These are phyloP conservation scores for Voacanga thouarsii DNA, from an alignment of 257 asterid genomes.

Conservation along the genomic window DNA sequence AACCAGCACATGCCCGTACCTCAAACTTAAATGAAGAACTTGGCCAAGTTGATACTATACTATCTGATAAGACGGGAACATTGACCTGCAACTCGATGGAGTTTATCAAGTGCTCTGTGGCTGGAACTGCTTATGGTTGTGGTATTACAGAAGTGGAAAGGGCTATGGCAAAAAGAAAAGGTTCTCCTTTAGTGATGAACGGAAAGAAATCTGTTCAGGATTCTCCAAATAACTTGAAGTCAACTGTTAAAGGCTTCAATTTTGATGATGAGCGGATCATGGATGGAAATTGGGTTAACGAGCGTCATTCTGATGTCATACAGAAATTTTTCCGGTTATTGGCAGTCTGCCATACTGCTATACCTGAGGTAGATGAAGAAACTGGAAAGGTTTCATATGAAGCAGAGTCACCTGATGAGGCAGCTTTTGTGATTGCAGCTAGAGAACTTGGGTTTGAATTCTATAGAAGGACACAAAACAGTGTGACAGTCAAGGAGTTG, in stretches of 20 bases:
- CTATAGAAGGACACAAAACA: slow-evolving; percentile 67
- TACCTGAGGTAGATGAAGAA: slow-evolving; percentile 75
- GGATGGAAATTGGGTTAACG: slow-evolving; percentile 68
- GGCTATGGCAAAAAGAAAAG: slow-evolving; percentile 77
- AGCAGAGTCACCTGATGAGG: slow-evolving; percentile 98
- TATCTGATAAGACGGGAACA: slow-evolving; percentile 93
- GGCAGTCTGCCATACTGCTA: slow-evolving; percentile 90
- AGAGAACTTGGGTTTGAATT: slow-evolving; percentile 89
- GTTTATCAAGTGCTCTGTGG: slow-evolving; percentile 83
- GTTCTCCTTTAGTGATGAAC: slow-evolving; percentile 50
- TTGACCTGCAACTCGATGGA: slow-evolving; percentile 94
- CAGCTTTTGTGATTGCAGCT: slow-evolving; percentile 94
- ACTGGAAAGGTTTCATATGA: slow-evolving; percentile 67
- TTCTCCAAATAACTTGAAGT: slow-evolving; percentile 21
- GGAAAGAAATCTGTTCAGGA: slow-evolving; percentile 34
- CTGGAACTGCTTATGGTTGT: slow-evolving; percentile 82
- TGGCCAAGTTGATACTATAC: slow-evolving; percentile 86
- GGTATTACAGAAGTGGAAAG: slow-evolving; percentile 83
- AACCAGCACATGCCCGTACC: slow-evolving; percentile 88
- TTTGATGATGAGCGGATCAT: slow-evolving; percentile 70
- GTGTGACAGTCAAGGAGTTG: slow-evolving; percentile 62
- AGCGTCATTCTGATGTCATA: slow-evolving; percentile 48
- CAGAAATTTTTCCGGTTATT: slow-evolving; percentile 70
- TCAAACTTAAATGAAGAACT: slow-evolving; percentile 89
- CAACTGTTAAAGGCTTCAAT: slow-evolving; percentile 72